Conservation (phyloP, 1,284 basidiomycete genomes). For the Microbotryum violaceum region DNA sequence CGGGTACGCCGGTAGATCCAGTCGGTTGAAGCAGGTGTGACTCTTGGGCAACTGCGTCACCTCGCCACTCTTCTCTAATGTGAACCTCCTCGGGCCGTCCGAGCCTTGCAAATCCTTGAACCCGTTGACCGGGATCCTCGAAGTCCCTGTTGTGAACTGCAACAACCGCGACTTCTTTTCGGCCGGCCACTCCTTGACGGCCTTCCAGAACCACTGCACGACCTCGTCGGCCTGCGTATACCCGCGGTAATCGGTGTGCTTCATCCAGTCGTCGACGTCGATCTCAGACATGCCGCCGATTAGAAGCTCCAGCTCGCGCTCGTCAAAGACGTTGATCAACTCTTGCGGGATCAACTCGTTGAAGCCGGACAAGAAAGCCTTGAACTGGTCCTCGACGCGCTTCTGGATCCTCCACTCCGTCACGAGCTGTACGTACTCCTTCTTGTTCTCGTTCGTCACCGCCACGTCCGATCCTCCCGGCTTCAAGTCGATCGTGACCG, state of each 20-base stretch:
- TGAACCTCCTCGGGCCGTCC: conserved; percentile 62
- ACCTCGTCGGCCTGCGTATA: conserved; percentile 49
- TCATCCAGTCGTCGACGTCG: conserved; percentile 61
- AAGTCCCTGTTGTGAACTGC: conserved; percentile 97
- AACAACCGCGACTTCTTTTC: conserved; percentile 90
- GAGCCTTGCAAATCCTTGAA: conserved; percentile 98
- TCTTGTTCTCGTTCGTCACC: conserved; percentile 97
- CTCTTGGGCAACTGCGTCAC: conserved; percentile 79
- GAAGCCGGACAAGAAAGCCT: conserved; percentile 91
- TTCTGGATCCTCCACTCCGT: conserved; percentile 90
- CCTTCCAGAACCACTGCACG: conserved; percentile 99
- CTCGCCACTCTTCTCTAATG: conserved; percentile 52
- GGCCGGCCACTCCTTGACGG: conserved; percentile 87
- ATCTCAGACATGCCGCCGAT: conserved; percentile 99
- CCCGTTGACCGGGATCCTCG: conserved; percentile 93
- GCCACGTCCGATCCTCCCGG: conserved; percentile 72
- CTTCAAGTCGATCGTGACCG: conserved; percentile 87
- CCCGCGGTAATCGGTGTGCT: conserved; percentile 55
- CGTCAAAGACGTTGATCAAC: conserved; percentile 94
- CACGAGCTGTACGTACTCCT: conserved; percentile 91
- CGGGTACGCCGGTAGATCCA: conserved; percentile 86
- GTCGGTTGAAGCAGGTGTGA: conserved; percentile 56
- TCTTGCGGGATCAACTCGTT: conserved; percentile 92
- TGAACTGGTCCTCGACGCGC: conserved; percentile 90
- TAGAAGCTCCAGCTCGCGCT: conserved; percentile 83